Evolutionary conservation across 2,329 filamentous ascomycete species (phyloP).

Genomic region (Aspergillus tamarii): DNA sequence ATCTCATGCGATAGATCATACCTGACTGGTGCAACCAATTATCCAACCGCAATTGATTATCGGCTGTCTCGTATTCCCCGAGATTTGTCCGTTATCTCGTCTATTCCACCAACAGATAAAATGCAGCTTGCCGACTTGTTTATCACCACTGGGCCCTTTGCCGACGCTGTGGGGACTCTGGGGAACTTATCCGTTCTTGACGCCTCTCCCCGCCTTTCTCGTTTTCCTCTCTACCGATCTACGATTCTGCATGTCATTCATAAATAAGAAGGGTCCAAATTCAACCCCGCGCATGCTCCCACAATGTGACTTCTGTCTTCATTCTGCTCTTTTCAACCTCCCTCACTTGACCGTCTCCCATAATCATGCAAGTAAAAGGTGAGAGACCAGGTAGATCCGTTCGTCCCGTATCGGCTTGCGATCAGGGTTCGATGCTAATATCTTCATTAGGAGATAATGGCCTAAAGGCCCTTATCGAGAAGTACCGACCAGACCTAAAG

Average conservation of each 20-base stretch:
- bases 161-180: not conserved
- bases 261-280: not conserved
- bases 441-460: not conserved
- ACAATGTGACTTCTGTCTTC: not conserved
- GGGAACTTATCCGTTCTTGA: not conserved
- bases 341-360: not conserved
- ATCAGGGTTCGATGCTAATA: not conserved
- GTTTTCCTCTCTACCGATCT: not conserved
- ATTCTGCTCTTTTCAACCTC: not conserved
- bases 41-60: not conserved
- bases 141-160: not conserved
- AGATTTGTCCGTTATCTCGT: not conserved
- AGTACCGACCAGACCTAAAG: conserved; percentile 46
- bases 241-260: not conserved
- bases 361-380: not conserved
- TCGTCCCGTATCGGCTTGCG: not conserved
- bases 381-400: not conserved
- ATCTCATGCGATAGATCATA: not conserved
- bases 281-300: not conserved
- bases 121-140: not conserved
- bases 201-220: not conserved
- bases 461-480: conserved; percentile 30
- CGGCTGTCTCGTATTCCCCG: not conserved
- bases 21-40: not conserved
- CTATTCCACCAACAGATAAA: not conserved